Base-by-base conservation (phyloP, 164 flowering plant genomes). In the Houttuynia cordata region DNA sequence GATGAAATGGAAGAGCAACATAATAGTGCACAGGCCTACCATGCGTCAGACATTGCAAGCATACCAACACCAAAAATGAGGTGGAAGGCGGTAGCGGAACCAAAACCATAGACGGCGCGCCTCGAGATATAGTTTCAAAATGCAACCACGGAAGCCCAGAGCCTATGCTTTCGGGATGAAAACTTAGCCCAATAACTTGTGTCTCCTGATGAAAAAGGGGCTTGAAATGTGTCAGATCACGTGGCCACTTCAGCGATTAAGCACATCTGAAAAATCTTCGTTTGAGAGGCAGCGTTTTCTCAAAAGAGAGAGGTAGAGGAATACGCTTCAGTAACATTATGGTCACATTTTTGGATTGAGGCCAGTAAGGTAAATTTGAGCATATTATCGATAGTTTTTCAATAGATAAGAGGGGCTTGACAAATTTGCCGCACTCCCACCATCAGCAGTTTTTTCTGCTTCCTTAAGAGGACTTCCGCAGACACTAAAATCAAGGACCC, bases 401-500 rank as follows among this genome's bases (percentile, higher is more conserved):
- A 45, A 45, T 45, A 45, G 17, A 45, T 8, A n/a, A 42, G 51
- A 59, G 25, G 24, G 24, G 51, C 41, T 17, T 24, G 49, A 45
- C 49, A 17, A 45, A 45, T 45, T 45, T 45, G 17, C 57, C 41
- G 70, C 67, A 61, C 64, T 57, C 7, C 39, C 55, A 20, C n/a
- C 37, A 10, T 56, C 70, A 4, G 79, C 63, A 8, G 73, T 53
- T 58, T 72, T 81, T 59, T 63, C 81, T 57, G 64, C 53, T 72
- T 69, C 77, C 58, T 74, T 83, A 51, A 68, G 70, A 10, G 96
- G 91, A 45, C 96, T 77, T 42, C 73, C 97, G 62, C 99, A 94
- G 61, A 83, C 96, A 67, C 95, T 91, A 70, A 94, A 91, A 78
- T 94, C 99, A 22, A 94, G 89, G 18, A 67, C 72, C 12, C 99